These are phyloP conservation scores for Gyromitra esculenta DNA, from an alignment of 2,329 filamentous ascomycete species.

Conservation along the genomic window DNA sequence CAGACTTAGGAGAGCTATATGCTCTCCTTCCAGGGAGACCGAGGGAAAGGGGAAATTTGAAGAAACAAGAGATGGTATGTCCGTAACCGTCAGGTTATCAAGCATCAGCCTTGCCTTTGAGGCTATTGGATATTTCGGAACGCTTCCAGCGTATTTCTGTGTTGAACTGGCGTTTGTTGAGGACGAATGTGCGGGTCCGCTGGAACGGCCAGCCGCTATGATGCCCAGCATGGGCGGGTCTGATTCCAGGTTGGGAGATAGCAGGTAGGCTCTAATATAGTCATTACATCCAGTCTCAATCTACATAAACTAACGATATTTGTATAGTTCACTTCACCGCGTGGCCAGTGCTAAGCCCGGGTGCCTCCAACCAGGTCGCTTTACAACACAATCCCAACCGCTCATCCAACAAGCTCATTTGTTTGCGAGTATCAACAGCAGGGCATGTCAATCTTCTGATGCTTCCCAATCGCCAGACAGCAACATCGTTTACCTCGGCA, in stretches of 20 bases:
- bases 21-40: neutral
- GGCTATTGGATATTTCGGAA: neutral
- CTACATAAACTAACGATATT: neutral
- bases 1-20: neutral
- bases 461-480: neutral
- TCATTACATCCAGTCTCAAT: neutral
- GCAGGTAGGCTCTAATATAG: neutral
- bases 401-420: neutral
- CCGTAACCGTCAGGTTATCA: neutral
- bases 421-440: neutral
- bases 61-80: neutral
- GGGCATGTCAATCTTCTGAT: neutral
- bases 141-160: neutral
- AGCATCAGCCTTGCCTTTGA: slow-evolving; percentile 2
- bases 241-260: neutral
- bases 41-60: no score
- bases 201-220: neutral
- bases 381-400: neutral
- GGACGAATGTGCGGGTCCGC: slow-evolving; percentile 10
- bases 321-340: neutral
- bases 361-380: neutral
- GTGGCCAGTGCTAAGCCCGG: no score
- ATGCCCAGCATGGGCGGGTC: neutral
- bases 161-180: slow-evolving; percentile 15
- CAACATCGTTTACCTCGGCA: neutral